Evolutionary conservation across 257 asterid species (phyloP).

Genomic region (Solanum etuberosum): DNA sequence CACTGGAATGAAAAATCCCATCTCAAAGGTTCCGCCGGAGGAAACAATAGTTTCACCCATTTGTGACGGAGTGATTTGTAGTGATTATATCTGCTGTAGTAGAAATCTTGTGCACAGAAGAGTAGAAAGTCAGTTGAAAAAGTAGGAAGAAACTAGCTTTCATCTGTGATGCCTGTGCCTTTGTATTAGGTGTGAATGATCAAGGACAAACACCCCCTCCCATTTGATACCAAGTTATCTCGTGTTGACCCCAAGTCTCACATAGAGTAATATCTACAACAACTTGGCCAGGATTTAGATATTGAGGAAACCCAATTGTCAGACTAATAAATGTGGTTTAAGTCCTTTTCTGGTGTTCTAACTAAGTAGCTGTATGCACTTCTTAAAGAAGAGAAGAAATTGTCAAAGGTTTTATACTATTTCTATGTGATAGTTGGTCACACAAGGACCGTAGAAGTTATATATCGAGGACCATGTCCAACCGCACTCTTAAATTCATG

Average conservation of each 20-base stretch:
- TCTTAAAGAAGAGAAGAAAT: neutral
- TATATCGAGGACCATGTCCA: neutral
- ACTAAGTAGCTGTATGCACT: neutral
- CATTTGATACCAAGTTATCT: neutral
- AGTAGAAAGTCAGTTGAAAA: neutral
- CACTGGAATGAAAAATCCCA: neutral
- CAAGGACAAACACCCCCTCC: neutral
- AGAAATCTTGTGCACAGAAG: neutral
- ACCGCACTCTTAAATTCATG: neutral
- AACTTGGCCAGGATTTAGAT: neutral
- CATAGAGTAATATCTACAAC: neutral
- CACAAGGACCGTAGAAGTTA: neutral
- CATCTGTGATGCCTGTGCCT: neutral
- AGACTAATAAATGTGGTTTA: neutral
- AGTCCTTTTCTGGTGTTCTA: neutral
- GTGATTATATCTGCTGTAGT: neutral
- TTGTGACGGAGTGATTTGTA: neutral
- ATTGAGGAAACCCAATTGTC: neutral
- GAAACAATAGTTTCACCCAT: slow-evolving; percentile 27
- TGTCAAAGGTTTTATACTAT: neutral
- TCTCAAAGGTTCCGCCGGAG: neutral
- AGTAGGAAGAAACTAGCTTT: neutral
- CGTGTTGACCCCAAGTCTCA: neutral
- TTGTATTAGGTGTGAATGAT: neutral
- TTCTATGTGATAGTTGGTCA: neutral